Base-by-base conservation (phyloP, 1,284 basidiomycete genomes). In the Mycosarcoma maydis region DNA sequence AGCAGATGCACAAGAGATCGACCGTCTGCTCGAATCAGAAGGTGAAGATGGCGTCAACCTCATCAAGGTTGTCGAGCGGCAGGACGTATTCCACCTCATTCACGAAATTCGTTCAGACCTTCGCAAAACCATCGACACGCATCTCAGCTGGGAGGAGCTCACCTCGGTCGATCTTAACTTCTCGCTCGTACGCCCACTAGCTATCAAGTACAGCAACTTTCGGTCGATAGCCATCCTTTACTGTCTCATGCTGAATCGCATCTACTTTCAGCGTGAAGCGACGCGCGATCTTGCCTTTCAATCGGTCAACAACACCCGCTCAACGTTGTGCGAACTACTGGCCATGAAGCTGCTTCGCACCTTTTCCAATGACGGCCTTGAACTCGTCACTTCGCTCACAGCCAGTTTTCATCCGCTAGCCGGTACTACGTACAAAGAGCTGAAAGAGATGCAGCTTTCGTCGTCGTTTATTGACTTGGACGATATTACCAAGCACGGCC, bases 181-280 rank as follows among this genome's bases (percentile, higher is more conserved):
- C 22, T 60, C 75, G 24, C 62, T 74, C 8, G 75, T 78, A 0
- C 67, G 76, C 14, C 76, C 76, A 2, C 53, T 78, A 4, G 75
- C 76, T 0, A 69, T 73, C 70, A 75, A 75, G 43, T 75, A 77
- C 52, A 67, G 60, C 51, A 54, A 60, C 37, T 60, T 65, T 3
- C 58, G 60, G 6, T 67, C 62, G 37, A 56, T 87, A 78, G 87
- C 89, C 24, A 83, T 92, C 54, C 89, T 93, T 6, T 96, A 96
- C 82, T 93, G 92, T 75, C 87, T 94, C 57, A 87, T 97, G 10
- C 84, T 97, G 51, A 95, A 93, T 82, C 88, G 91, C 40, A 88
- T 94, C 11, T 88, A 94, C 82, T 96, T 96, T 82, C 82, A 88
- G 20, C 87, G 90, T 7, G 90, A 76, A 19, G 73, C 72, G 4